Evolutionary conservation across 768 basidiomycete genomes (phyloP).

Genomic region (Agrocybe chaxingu): DNA sequence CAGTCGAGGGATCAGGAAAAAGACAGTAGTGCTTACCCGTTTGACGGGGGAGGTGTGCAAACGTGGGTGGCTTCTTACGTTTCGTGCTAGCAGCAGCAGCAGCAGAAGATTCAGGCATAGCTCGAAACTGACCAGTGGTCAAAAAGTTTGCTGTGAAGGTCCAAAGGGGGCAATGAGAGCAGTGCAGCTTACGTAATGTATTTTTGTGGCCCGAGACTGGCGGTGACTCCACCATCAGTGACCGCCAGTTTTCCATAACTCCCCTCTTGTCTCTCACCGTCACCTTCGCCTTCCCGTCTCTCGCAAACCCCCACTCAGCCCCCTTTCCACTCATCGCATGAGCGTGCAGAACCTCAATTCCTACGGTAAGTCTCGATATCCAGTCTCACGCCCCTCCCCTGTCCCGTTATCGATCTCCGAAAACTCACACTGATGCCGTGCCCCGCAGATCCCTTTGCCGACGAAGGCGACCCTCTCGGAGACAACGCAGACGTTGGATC

Average conservation of each 20-base stretch:
- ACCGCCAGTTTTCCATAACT: conserved; percentile 8
- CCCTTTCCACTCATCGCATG: conserved; percentile 69
- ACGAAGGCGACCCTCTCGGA: conserved; percentile 83
- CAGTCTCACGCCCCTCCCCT: background rate
- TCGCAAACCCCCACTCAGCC: conserved; percentile 43
- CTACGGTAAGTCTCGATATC: conserved; percentile 53
- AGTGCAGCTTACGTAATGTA: conserved; percentile 24
- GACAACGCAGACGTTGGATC: conserved; percentile 75
- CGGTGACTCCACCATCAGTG: conserved; percentile 13
- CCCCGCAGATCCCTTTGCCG: conserved; percentile 87
- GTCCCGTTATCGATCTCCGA: conserved; percentile 19
- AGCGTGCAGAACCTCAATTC: conserved; percentile 90
- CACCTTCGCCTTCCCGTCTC: conserved; percentile 25
- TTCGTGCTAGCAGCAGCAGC: conserved; percentile 30
- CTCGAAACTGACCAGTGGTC: conserved; percentile 10
- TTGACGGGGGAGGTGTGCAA: conserved; percentile 59
- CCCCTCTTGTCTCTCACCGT: conserved; percentile 15
- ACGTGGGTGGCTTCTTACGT: conserved; percentile 65
- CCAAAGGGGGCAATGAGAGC: conserved; percentile 14
- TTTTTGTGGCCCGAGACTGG: background rate
- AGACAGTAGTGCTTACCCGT: conserved; percentile 45
- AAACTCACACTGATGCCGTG: conserved; percentile 13
- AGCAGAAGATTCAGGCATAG: conserved; percentile 21
- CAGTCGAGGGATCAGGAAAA: background rate
- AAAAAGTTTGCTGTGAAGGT: conserved; percentile 1